Base-by-base conservation (phyloP, 164 flowering plant genomes). In the Pachysandra terminalis region DNA sequence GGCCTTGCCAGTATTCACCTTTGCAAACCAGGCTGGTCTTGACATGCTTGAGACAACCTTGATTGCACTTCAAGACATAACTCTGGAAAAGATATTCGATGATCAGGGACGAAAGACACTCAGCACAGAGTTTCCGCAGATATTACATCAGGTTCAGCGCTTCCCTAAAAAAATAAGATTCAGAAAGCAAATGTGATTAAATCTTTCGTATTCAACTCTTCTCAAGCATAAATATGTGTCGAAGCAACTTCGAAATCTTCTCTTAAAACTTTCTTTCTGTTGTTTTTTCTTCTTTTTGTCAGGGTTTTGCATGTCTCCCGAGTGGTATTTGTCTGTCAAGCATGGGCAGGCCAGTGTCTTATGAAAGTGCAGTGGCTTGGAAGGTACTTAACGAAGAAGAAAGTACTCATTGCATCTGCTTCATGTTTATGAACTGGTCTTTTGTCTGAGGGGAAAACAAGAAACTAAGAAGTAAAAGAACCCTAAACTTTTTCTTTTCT, bases 271-370 rank as follows among this genome's bases (percentile, higher is more conserved):
- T 45, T 32, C 12, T 48, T 13, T 49, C 9, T 17, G 9, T 22
- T n/a, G n/a, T n/a, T n/a, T n/a, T 24, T 54, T 32, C 0, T 17
- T 19, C 35, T n/a, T 53, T 40, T 55, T 69, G 22, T 48, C 73
- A 94, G 98, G 98, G 98, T 25, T 95, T 86, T 74, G 79, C 89
- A 37, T 90, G 90, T 70, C 87, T 95, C 65, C 96, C 84, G 77
- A 90, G 96, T 3, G 97, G 97, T 1, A 81, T 95, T 19, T 95
- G 99, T 56, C 58, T 87, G 52, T 95, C 99, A 21, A 95, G 97
- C 97, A 95, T 95, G 99, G 94, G 99, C 7, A 83, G 99, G 70
- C 94, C 97, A 0, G 83, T 95, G 17, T 90, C 99, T 0, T 92
- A 87, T 37, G 99, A 95, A 77, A 82, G 91, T 67, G 99, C 96